Percentiles rank a stretch among this genome's conserved stretches.
Evolutionary conservation across 225 moss, liverwort and hornwort species (phyloP).

Genomic region (Sphagnum contortum): DNA sequence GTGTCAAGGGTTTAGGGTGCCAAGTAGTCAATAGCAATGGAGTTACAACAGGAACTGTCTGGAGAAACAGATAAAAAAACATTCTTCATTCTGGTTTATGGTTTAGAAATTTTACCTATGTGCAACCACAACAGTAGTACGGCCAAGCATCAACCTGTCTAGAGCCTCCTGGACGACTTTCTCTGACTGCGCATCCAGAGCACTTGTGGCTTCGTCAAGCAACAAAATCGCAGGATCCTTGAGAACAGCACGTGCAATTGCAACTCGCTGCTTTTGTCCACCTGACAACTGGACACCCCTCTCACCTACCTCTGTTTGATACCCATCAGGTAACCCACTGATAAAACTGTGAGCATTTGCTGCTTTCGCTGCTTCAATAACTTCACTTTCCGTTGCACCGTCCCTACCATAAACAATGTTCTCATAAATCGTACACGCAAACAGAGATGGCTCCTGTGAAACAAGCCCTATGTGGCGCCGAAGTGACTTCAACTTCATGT

Average conservation of each 20-base stretch:
- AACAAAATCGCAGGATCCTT: constrained; percentile 44
- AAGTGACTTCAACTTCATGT: constrained; percentile 26
- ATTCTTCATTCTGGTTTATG: too few relatives aligned
- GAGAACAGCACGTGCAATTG: constrained; percentile 49
- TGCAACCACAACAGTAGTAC: constrained; percentile 17
- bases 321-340: constrained; percentile 28
- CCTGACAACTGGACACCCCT: constrained; percentile 45
- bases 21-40: not conserved
- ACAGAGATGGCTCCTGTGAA: constrained; percentile 45
- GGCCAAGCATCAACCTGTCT: constrained; percentile 39
- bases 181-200: constrained; percentile 41
- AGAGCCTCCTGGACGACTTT: constrained; percentile 43
- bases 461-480: constrained; percentile 43
- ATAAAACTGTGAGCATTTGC: constrained; percentile 43
- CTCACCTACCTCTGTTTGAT: constrained; percentile 39
- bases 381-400: constrained; percentile 27
- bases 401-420: constrained; percentile 45
- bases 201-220: constrained; percentile 46
- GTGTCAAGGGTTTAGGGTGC: too few relatives aligned
- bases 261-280: constrained; percentile 49
- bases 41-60: too few relatives aligned
- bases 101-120: not conserved
- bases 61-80: too few relatives aligned
- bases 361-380: constrained; percentile 31
- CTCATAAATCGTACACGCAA: constrained; percentile 28